Percentiles rank a stretch among this genome's conserved stretches.
These are phyloP conservation scores for Fragilaria crotonensis DNA, from an alignment of 108 stramenopile genomes.

Conservation along the genomic window DNA sequence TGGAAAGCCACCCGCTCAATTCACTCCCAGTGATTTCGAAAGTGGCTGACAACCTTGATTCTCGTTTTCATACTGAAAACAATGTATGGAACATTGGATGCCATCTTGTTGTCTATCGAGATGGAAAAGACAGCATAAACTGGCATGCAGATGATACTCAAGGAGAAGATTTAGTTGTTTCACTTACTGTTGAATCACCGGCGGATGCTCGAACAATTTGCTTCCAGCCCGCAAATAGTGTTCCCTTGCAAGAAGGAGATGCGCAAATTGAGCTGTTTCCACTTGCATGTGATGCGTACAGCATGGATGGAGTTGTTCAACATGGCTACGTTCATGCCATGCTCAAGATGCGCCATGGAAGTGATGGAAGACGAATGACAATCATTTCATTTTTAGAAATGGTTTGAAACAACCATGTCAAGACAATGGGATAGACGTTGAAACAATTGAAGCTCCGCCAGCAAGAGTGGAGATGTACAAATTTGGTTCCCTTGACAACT, in stretches of 20 bases:
- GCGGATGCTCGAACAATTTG: slow-evolving; percentile 17
- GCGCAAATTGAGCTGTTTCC: slow-evolving; percentile 25
- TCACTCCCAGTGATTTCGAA: no score
- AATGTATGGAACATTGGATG: slow-evolving; percentile 33
- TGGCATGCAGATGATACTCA: slow-evolving; percentile 37
- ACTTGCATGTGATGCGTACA: slow-evolving; percentile 24
- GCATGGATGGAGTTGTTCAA: slow-evolving; percentile 34
- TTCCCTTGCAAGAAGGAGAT: slow-evolving; percentile 15
- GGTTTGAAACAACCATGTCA: no score
- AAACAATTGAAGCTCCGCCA: no score
- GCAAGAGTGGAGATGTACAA: no score
- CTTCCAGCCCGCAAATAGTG: slow-evolving; percentile 15
- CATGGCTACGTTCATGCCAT: slow-evolving; percentile 24
- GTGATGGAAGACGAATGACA: no score
- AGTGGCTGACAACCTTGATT: no score
- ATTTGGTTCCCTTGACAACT: no score
- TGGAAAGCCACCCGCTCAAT: no score
- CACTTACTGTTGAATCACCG: slow-evolving; percentile 28
- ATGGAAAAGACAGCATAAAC: slow-evolving; percentile 28
- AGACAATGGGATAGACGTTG: no score
- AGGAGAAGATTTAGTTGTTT: slow-evolving; percentile 28
- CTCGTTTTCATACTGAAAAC: no score
- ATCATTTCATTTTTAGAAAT: no score
- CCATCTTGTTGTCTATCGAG: slow-evolving; percentile 24
- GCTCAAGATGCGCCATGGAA: no score